Evolutionary conservation across 495 filamentous ascomycete genomes (phyloP).

Genomic region (Delitschia confertaspora): DNA sequence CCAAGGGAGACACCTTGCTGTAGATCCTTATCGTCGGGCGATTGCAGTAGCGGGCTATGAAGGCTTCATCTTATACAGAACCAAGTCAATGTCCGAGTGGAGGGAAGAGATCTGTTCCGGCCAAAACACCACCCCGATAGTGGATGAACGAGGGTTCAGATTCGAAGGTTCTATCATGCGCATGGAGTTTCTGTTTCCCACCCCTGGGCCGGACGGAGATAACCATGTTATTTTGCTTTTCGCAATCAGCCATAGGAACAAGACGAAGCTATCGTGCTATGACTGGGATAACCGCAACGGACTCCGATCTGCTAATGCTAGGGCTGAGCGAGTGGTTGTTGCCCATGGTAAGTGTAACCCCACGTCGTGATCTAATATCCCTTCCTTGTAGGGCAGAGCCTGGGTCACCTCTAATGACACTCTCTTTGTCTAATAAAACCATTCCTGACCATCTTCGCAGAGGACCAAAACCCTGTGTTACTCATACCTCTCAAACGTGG

Average conservation of each 20-base stretch:
- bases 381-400: not conserved
- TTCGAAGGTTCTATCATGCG: slow-evolving; percentile 69
- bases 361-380: not conserved
- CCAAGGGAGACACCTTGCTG: slow-evolving; percentile 69
- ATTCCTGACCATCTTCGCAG: slow-evolving; percentile 3
- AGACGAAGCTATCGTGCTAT: slow-evolving; percentile 58
- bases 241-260: slow-evolving; percentile 51
- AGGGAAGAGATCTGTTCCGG: not conserved
- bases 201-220: slow-evolving; percentile 53
- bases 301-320: slow-evolving; percentile 8
- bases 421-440: too few relatives aligned
- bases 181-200: slow-evolving; percentile 86
- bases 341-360: slow-evolving; percentile 7
- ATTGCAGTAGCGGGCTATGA: slow-evolving; percentile 56
- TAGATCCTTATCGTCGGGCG: slow-evolving; percentile 66
- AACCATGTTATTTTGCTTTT: slow-evolving; percentile 68
- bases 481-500: slow-evolving; percentile 17
- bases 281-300: slow-evolving; percentile 57
- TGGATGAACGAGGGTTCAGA: slow-evolving; percentile 47
- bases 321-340: slow-evolving; percentile 5
- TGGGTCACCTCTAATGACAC: too few relatives aligned
- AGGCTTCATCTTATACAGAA: slow-evolving; percentile 53
- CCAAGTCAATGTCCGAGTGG: slow-evolving; percentile 40
- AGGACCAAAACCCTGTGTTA: slow-evolving; percentile 20
- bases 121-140: slow-evolving; percentile 14